These are phyloP conservation scores for Barbarea vulgaris DNA, from an alignment of 345 rosid species.

Conservation along the genomic window DNA sequence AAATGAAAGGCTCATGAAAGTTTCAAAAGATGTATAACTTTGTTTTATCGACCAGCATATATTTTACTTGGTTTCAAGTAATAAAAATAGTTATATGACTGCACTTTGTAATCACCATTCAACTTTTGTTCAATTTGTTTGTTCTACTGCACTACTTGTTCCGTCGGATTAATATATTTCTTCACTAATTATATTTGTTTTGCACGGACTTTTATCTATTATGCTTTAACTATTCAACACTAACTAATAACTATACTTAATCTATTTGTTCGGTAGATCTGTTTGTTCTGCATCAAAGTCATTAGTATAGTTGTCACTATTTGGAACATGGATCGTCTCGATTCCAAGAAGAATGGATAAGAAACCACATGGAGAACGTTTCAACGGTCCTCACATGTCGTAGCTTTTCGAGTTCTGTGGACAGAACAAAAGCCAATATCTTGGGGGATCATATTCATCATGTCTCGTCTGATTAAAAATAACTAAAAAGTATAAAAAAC, in stretches of 20 bases:
- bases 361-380: conserved; percentile 38
- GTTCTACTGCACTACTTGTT: not conserved
- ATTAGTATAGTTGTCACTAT: not conserved
- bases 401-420: conserved; percentile 29
- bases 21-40: not conserved
- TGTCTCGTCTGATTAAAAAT: conserved; percentile 23
- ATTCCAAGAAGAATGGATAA: conserved; percentile 32
- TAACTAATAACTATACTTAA: not conserved
- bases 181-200: not conserved
- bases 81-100: not conserved
- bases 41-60: not conserved
- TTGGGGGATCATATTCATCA: conserved; percentile 15
- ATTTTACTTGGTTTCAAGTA: not conserved
- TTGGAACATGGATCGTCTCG: not conserved
- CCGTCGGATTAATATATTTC: too few species aligned
- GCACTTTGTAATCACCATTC: not conserved
- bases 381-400: conserved; percentile 32
- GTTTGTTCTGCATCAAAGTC: not conserved
- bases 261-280: not conserved
- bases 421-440: conserved; percentile 33
- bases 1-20: not conserved
- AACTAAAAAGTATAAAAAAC: not conserved
- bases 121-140: not conserved
- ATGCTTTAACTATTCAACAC: not conserved
- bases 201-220: not conserved